phyloP scores from a whole-genome alignment of 2,329 filamentous ascomycete genomes.

The Fonsecaea erecta region DNA sequence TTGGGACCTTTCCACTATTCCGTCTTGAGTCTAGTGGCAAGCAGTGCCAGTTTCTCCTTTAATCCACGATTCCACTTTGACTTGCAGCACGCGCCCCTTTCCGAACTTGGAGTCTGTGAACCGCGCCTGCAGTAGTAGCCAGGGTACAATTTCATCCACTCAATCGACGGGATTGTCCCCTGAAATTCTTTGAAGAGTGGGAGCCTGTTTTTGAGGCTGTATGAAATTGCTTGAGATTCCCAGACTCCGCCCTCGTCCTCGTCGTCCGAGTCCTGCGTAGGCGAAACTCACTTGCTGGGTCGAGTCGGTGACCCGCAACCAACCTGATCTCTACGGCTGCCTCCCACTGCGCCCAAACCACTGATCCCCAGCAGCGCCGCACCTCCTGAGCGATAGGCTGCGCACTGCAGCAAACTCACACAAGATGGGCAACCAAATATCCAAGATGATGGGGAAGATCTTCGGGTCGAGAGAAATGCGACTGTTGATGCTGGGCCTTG shows the following conservation, averaged over 20 bases:
- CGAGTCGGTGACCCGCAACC: neutral
- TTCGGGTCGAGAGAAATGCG: constrained; percentile 99
- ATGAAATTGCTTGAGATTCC: neutral
- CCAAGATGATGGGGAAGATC: constrained; percentile 97
- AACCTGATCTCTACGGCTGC: neutral
- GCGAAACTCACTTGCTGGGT: neutral
- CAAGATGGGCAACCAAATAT: constrained; percentile 89
- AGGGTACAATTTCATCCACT: neutral
- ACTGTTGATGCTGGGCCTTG: constrained; percentile 94
- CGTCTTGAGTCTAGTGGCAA: neutral
- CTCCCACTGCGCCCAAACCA: neutral
- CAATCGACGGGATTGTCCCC: neutral
- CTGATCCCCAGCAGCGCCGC: neutral
- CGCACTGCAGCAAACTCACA: neutral
- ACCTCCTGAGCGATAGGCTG: constrained; percentile 1
- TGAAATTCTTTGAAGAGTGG: neutral
- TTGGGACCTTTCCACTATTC: neutral
- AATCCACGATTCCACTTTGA: constrained; percentile 1
- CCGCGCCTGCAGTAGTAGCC: neutral
- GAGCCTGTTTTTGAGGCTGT: neutral
- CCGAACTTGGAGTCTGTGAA: neutral
- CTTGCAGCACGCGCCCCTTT: constrained; percentile 3
- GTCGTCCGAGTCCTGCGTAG: neutral
- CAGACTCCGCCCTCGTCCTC: neutral
- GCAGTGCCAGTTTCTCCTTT: neutral